These are phyloP conservation scores for Aspergillus bombycis DNA, from an alignment of 2,329 filamentous ascomycete species.

Conservation along the genomic window DNA sequence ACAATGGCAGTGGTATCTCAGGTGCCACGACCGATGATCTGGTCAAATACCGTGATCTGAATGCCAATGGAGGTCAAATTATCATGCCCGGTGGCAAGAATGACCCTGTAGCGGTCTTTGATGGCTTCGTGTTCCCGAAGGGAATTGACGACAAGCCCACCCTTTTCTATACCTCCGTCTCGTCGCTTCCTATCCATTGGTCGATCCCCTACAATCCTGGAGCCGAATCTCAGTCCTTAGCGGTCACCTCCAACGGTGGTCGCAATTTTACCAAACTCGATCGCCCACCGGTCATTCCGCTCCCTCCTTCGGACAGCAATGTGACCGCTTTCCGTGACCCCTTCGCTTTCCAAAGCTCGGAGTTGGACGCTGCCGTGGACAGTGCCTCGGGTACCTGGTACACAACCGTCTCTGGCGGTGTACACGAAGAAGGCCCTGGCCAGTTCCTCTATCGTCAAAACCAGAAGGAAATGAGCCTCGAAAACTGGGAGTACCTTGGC, in stretches of 20 bases:
- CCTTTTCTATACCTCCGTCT: slow-evolving; percentile 53
- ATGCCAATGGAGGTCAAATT: slow-evolving; percentile 12
- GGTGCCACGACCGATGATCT: slow-evolving; percentile 21
- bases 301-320: slow-evolving; percentile 19
- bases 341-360: slow-evolving; percentile 20
- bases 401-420: slow-evolving; percentile 22
- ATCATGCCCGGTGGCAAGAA: slow-evolving; percentile 21
- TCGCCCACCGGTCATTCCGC: slow-evolving; percentile 50
- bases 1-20: slow-evolving; percentile 19
- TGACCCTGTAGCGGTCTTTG: slow-evolving; percentile 23
- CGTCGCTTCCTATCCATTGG: slow-evolving; percentile 51
- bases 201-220: slow-evolving; percentile 45
- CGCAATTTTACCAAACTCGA: slow-evolving; percentile 51
- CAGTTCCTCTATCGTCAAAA: slow-evolving; percentile 24
- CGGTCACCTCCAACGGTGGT: slow-evolving; percentile 49
- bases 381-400: slow-evolving; percentile 22
- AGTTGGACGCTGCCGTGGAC: slow-evolving; percentile 14
- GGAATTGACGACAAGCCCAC: slow-evolving; percentile 48
- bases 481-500: slow-evolving; percentile 26
- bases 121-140: slow-evolving; percentile 20
- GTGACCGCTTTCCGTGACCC: slow-evolving; percentile 26
- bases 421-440: slow-evolving; percentile 19
- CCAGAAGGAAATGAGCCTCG: slow-evolving; percentile 18
- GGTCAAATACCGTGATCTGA: slow-evolving; percentile 19
- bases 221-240: slow-evolving; percentile 52